Base-by-base conservation (phyloP, 2,329 filamentous ascomycete species). In the Davidsoniella neocaledoniae region DNA sequence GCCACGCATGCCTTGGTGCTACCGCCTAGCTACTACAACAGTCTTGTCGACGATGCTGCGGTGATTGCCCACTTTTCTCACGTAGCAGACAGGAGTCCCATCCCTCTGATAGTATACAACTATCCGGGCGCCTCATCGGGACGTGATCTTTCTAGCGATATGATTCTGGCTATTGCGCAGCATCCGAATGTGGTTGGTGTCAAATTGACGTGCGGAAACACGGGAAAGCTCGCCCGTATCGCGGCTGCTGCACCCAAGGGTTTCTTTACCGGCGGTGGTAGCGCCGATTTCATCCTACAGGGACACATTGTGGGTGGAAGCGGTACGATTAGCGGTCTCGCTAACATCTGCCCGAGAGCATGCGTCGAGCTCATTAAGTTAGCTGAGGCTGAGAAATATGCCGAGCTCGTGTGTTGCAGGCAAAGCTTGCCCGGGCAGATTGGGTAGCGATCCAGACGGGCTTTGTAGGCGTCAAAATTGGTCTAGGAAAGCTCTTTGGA, bases 1-100 rank as follows among this genome's bases (percentile, higher is more conserved):
- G 83, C 79, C 55, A 81, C 87, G 64, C 85, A 82, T 57, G 82
- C 81, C 5, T 71, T 91, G 50, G 74, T 88, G 3, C 71, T 90
- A 25, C 82, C 84, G 9, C 84, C 84, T 3, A 77, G 76, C 46
- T 90, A 88, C 67, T 88, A 87, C 66, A 75, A 79, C 50, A 61
- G 73, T 3, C 68, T 85, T 19, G 80, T 86, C 60, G 75, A 71
- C 23, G 71, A 74, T 9, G 70, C 74, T 6, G 48, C 46, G 1
- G 41, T 55, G 14, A 9, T 73, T 23, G 68, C 71, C 33, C 77
- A 79, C 62, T 87, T 85, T 68, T 64, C 58, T 12, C 69, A 73
- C 50, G 75, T 81, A 10, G 77, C 76, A n/a, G 68, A 70, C 44
- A 66, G 58, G 5, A 75, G 72, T 6, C 74, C 74, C 1, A 68